phyloP scores from a whole-genome alignment of 306 rosid genomes.

The Corylus heterophylla region DNA sequence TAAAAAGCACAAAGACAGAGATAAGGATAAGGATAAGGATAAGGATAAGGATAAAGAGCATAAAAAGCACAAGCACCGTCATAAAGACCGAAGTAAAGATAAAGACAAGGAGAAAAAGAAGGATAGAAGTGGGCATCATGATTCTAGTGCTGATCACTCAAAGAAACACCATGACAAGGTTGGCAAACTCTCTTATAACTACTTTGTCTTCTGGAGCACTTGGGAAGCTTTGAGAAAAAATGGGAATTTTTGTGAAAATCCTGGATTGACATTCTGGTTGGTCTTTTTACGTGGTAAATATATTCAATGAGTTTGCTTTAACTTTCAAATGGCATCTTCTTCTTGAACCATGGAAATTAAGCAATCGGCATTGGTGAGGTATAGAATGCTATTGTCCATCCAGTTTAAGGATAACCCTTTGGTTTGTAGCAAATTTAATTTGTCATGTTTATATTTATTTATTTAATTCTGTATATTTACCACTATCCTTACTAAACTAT shows the following conservation, averaged over 20 bases:
- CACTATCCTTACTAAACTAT: background rate
- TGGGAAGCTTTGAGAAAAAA: background rate
- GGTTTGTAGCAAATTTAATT: background rate
- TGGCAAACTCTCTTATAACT: conserved; percentile 34
- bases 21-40: conserved; percentile 82
- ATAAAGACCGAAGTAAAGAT: conserved; percentile 83
- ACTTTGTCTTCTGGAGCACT: conserved; percentile 15
- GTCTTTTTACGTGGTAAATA: background rate
- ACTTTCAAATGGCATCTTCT: background rate
- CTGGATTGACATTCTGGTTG: background rate
- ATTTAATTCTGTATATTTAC: background rate
- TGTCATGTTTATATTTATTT: background rate
- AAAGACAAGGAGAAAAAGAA: conserved; percentile 94
- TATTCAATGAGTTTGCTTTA: background rate
- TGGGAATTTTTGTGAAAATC: conserved; percentile 19
- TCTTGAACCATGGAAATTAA: background rate
- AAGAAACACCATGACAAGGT: conserved; percentile 98
- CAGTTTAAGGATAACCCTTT: background rate
- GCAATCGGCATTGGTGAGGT: background rate
- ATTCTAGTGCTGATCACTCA: conserved; percentile 74
- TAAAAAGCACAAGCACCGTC: conserved; percentile 86
- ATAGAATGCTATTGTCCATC: conserved; percentile 17
- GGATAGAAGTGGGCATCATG: conserved; percentile 84
- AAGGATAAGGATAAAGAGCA: conserved; percentile 77
- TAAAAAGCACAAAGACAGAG: conserved; percentile 81